Evolutionary conservation across 495 filamentous ascomycete species (phyloP).

Genomic region (Penicillium pancosmium): DNA sequence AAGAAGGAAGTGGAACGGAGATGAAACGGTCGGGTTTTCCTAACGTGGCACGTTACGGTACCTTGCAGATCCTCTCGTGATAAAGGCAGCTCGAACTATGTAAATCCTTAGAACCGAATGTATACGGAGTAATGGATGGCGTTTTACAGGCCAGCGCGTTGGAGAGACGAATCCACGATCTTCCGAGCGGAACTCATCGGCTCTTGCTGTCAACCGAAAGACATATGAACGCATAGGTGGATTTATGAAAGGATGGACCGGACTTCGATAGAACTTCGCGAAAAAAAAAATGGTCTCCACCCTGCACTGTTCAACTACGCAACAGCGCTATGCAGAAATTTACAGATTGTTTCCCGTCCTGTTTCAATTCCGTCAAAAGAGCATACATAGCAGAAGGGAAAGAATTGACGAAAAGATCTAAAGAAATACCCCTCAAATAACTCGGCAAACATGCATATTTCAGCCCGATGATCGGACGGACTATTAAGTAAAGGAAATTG

Average conservation of each 20-base stretch:
- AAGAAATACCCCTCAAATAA: background rate
- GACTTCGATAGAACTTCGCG: conserved; percentile 3
- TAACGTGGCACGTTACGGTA: background rate
- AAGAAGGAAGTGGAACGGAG: background rate
- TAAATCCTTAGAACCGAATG: background rate
- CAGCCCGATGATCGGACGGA: background rate
- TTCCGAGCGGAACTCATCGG: background rate
- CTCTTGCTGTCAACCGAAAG: background rate
- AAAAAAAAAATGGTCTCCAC: conserved; percentile 2
- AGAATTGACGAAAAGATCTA: background rate
- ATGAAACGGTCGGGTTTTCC: conserved; percentile 2
- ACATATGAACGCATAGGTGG: background rate
- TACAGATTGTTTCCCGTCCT: background rate
- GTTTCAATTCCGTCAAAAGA: background rate
- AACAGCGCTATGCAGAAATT: background rate
- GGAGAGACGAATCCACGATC: background rate
- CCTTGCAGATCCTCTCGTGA: background rate
- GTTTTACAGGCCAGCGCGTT: background rate
- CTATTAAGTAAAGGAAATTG: conserved; percentile 6
- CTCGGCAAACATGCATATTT: background rate
- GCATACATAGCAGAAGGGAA: background rate
- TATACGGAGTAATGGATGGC: background rate
- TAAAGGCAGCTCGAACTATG: background rate
- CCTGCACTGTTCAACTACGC: conserved; percentile 5
- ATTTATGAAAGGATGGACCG: background rate